Conservation (phyloP, 345 rosid genomes). For the Arabidopsis arenosa region DNA sequence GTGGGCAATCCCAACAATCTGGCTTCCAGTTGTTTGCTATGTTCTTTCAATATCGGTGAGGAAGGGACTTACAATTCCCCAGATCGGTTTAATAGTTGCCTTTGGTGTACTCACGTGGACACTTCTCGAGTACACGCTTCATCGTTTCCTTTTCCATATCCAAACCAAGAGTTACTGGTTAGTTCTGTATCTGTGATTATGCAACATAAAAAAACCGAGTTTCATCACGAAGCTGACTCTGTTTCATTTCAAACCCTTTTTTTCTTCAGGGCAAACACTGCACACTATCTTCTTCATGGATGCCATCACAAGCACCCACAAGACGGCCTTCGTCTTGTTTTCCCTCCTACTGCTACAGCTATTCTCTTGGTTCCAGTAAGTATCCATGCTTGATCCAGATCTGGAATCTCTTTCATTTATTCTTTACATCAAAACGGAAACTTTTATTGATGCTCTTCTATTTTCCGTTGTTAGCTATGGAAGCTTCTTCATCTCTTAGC, state of each 20-base stretch:
- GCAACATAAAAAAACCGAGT: background rate
- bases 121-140: slow-evolving; percentile 82
- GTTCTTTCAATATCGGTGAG: slow-evolving; percentile 60
- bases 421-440: background rate
- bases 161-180: slow-evolving; percentile 86
- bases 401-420: slow-evolving; percentile 11
- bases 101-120: slow-evolving; percentile 86
- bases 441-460: background rate
- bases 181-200: slow-evolving; percentile 34
- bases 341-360: slow-evolving; percentile 85
- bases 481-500: slow-evolving; percentile 52
- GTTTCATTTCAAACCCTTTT: background rate
- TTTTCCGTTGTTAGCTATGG: slow-evolving; percentile 54
- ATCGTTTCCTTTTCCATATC: slow-evolving; percentile 96
- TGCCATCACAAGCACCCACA: slow-evolving; percentile 93
- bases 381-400: slow-evolving; percentile 15
- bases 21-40: slow-evolving; percentile 87
- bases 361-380: slow-evolving; percentile 69
- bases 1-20: slow-evolving; percentile 94
- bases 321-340: slow-evolving; percentile 85
- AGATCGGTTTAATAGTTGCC: slow-evolving; percentile 60
- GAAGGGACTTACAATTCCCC: slow-evolving; percentile 67
- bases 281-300: slow-evolving; percentile 87
- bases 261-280: slow-evolving; percentile 68
- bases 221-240: slow-evolving; percentile 15